Base-by-base conservation (phyloP, 2,329 filamentous ascomycete species). In the Aspergillus tanneri region DNA sequence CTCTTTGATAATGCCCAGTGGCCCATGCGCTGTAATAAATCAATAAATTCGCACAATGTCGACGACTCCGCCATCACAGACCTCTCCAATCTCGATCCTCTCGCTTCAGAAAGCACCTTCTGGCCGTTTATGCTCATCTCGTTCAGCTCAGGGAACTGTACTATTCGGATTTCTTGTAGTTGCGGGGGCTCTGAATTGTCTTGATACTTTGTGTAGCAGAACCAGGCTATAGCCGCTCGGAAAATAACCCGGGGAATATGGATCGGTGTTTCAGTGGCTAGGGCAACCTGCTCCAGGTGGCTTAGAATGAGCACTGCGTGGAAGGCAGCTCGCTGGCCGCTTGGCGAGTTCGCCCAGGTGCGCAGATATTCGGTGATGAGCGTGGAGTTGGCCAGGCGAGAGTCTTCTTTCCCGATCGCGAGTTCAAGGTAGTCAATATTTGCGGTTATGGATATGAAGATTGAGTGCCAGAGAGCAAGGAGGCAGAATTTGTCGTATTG, bases 371-470 rank as follows among this genome's bases (percentile, higher is more conserved):
- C 35, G 25, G 8, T n/a, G 24, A 25, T 6, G n/a, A 45, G 11
- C 11, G 50, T 51, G 32, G 39, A 47, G 27, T 46, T 49, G 9
- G 58, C 43, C 11, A 59, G 48, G 2, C 53, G 25, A n/a, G 46
- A 46, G 2, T 63, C 62, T 9, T 64, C 58, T 23, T 57, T 55
- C 2, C 62, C 60, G 11, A 61, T 52, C 1, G 55, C 54, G 41
- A 55, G 53, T 37, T 66, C 63, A 14, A 65, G 42, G 3, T 54
- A 53, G 25, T 65, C 54, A n/a, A 65, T 53, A 35, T 66, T 57
- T 6, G 55, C 60, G 34, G 55, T 54, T 3, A 63, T 35, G 10
- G 50, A 51, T 19, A 65, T 60, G 35, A 59, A 65, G 12, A 56
- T 54, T 2, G 55, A 54, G 40, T 66, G 63, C 62, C 63, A 65